Conservation (phyloP, 192 early-diverging fungal genomes). For the Umbelopsis vinacea region DNA sequence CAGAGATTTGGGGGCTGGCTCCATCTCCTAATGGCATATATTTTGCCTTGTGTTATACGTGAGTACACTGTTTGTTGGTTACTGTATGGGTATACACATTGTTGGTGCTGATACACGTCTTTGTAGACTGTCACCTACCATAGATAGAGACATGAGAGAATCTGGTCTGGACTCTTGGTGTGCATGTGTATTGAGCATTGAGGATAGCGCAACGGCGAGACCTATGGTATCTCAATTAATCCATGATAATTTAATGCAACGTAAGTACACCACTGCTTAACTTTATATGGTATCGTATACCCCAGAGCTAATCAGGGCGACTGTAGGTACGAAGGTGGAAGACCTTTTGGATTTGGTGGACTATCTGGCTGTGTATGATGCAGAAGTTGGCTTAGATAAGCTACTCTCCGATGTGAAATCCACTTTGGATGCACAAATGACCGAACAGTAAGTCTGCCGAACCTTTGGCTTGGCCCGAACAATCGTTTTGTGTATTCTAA, state of each 20-base stretch:
- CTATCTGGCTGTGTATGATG: background rate
- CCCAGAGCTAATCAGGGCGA: background rate
- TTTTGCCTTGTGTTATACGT: background rate
- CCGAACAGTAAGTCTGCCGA: background rate
- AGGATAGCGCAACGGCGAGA: background rate
- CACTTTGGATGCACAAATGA: background rate
- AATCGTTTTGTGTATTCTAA: background rate
- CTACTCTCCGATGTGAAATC: background rate
- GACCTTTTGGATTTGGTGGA: background rate
- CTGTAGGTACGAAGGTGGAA: background rate
- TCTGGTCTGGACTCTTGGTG: background rate
- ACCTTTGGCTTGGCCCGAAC: background rate
- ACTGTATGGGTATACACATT: background rate
- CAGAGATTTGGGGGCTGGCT: background rate
- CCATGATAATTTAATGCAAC: background rate
- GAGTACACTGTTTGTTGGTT: background rate
- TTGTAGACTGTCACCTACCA: background rate
- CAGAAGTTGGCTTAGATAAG: background rate
- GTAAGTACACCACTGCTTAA: background rate
- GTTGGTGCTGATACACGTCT: background rate
- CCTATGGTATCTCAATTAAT: background rate
- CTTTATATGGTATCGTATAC: background rate
- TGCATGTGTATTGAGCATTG: background rate
- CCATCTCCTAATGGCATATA: slow-evolving; percentile 1
- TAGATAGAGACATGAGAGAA: background rate